Base-by-base conservation (phyloP, 2,329 filamentous ascomycete species). In the Alternaria viburni region DNA sequence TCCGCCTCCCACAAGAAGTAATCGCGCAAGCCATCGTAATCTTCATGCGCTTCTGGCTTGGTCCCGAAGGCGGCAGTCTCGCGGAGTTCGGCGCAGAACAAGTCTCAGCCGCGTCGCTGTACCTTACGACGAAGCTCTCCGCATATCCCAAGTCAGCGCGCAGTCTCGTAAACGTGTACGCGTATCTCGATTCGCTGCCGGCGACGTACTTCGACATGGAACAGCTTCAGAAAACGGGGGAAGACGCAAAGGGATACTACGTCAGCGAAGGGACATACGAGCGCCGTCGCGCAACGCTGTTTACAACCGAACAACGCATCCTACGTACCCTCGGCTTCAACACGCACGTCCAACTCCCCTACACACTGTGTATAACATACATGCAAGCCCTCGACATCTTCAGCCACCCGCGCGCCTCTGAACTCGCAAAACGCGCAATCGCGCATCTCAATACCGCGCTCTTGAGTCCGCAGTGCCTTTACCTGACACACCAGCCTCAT, bases 401-500 rank as follows among this genome's bases (percentile, higher is more conserved):
- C 65, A 71, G 75, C 3, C 70, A 76, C 23, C 72, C 75, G 2
- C 77, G 77, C 45, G 83, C 81, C 3, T 81, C 86, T 0, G 81
- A 81, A 7, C 84, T 96, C 3, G 87, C 91, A 1, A 84, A 85
- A 57, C 86, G 89, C 44, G 87, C 90, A 0, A 84, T 97, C 46
- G 89, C 89, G 55, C 90, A 97, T 74, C 85, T 98, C n/a, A 98
- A 97, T 78, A 89, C 92, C 8, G 90, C 92, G 3, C 83, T 99
- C 11, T 81, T 97, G 32, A 96, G 91, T 47, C 94, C 96, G 9
- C 95, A 98, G 80, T 84, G 96, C 76, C 83, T 97, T 13, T 97
- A 96, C 78, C 83, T 97, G 26, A 98, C 96, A 3, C 94, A 97
- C 76, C 96, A 98, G 77, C 95, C 96, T 1, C 87, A 91, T 65